Conservation (phyloP, 2,329 filamentous ascomycete species). For the Cercospora zeina region DNA sequence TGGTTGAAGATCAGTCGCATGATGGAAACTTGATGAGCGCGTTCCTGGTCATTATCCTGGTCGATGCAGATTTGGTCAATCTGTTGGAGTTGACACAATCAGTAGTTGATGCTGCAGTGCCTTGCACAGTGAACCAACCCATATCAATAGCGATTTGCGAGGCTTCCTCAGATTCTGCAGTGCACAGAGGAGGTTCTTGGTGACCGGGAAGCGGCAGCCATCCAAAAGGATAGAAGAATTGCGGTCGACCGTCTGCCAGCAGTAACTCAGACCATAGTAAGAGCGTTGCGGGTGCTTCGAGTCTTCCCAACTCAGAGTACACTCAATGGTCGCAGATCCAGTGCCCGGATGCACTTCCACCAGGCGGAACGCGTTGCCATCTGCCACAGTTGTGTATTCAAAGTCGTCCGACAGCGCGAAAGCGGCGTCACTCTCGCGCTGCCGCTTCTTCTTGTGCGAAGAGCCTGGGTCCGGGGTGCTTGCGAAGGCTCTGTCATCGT, state of each 20-base stretch:
- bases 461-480: conserved; percentile 28
- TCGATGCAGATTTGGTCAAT: conserved; percentile 41
- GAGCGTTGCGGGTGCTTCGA: conserved; percentile 27
- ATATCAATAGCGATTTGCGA: conserved; percentile 36
- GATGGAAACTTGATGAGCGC: conserved; percentile 40
- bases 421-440: conserved; percentile 26
- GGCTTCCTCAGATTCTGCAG: conserved; percentile 32
- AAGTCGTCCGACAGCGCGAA: conserved; percentile 28
- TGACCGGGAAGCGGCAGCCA: conserved; percentile 36
- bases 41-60: conserved; percentile 38
- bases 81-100: background rate
- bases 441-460: conserved; percentile 25
- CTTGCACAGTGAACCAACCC: conserved; percentile 24
- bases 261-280: conserved; percentile 36
- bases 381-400: conserved; percentile 32
- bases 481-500: conserved; percentile 31
- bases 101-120: background rate
- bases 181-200: conserved; percentile 34
- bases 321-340: conserved; percentile 27
- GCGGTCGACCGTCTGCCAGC: conserved; percentile 34
- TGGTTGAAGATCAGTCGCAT: conserved; percentile 42
- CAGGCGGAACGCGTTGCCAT: conserved; percentile 36
- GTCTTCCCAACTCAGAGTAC: conserved; percentile 32
- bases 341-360: conserved; percentile 32
- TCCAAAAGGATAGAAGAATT: conserved; percentile 34